A percentile compares a stretch with the other conserved stretches of the same genome.
Evolutionary conservation across 169 alveolate genomes (phyloP).

Genomic region (Blepharisma undulans): DNA sequence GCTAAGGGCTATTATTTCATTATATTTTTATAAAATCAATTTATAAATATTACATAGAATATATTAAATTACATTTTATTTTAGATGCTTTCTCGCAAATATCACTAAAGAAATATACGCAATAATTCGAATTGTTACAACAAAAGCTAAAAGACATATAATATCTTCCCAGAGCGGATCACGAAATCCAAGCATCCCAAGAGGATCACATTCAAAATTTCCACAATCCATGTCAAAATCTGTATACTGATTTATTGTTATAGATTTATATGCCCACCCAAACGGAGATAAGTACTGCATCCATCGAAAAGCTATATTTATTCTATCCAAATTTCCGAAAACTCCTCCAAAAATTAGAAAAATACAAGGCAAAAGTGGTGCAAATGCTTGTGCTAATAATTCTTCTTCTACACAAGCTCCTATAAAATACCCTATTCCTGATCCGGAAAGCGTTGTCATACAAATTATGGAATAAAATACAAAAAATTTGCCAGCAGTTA

Average conservation of each 20-base stretch:
- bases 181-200: background rate
- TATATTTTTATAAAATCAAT: no score
- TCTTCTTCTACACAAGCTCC: background rate
- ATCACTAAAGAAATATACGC: background rate
- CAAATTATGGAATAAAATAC: background rate
- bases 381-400: background rate
- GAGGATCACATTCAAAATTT: background rate
- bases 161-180: background rate
- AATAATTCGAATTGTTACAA: background rate
- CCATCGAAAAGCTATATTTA: constrained; percentile 42
- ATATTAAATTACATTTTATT: no score
- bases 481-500: background rate
- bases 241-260: background rate
- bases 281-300: constrained; percentile 53
- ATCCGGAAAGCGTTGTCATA: background rate
- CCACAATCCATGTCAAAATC: constrained; percentile 6
- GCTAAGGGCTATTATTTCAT: no score
- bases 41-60: no score
- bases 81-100: background rate
- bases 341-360: background rate
- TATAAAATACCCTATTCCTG: background rate
- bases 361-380: background rate
- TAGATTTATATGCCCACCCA: background rate
- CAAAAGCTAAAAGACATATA: background rate
- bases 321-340: background rate